Conservation (phyloP, 2,329 filamentous ascomycete species). For the Chrysosporium keratinophilum region DNA sequence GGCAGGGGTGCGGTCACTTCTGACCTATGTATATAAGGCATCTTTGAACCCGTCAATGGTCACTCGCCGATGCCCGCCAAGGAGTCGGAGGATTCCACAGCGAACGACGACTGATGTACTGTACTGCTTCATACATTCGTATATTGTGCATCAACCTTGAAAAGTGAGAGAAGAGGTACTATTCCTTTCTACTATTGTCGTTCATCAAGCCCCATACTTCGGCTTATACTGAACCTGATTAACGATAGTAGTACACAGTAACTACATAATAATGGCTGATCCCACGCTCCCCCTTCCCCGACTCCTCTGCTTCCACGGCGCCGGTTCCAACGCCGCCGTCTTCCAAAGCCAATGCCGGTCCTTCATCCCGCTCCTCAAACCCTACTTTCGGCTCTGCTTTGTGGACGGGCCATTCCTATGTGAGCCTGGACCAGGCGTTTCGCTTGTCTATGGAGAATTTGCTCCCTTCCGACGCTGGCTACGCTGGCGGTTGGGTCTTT, state of each 20-base stretch:
- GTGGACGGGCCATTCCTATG: slow-evolving; percentile 59
- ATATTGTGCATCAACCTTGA: too few relatives aligned
- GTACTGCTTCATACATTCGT: too few relatives aligned
- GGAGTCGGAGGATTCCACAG: too few relatives aligned
- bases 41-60: slow-evolving; percentile 22
- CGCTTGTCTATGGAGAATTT: slow-evolving; percentile 53
- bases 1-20: too few relatives aligned
- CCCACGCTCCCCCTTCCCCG: slow-evolving; percentile 44
- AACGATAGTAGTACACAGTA: too few relatives aligned
- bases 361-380: slow-evolving; percentile 41
- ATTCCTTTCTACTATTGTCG: too few relatives aligned
- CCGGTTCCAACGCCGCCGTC: slow-evolving; percentile 60
- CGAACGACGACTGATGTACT: too few relatives aligned
- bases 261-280: slow-evolving; percentile 4
- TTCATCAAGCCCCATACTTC: too few relatives aligned
- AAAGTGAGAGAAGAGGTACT: too few relatives aligned
- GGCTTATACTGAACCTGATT: too few relatives aligned
- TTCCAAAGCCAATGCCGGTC: slow-evolving; percentile 59
- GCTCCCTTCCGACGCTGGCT: slow-evolving; percentile 58
- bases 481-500: slow-evolving; percentile 49
- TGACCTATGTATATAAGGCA: slow-evolving; percentile 28
- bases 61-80: too few relatives aligned
- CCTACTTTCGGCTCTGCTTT: slow-evolving; percentile 60
- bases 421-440: slow-evolving; percentile 47
- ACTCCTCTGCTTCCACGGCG: slow-evolving; percentile 72